Evolutionary conservation across 495 filamentous ascomycete species (phyloP).

Genomic region (Xylaria acuta): DNA sequence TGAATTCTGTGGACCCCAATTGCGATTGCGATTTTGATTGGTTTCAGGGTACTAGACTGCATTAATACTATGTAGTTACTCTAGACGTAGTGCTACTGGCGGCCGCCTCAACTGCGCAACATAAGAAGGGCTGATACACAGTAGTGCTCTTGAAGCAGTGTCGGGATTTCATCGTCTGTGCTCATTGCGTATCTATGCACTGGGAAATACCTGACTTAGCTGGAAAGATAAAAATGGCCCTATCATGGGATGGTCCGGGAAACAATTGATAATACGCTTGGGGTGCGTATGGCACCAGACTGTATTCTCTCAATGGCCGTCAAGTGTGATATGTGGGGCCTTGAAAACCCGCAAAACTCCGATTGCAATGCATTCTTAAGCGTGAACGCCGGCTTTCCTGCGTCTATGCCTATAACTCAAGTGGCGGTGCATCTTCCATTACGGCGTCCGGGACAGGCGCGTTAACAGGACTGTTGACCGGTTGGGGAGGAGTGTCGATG

Average conservation of each 20-base stretch:
- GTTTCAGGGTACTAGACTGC: not conserved
- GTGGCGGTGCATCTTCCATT: conserved; percentile 10
- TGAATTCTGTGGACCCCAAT: not conserved
- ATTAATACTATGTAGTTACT: not conserved
- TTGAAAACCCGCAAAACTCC: not conserved
- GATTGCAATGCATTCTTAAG: conserved; percentile 6
- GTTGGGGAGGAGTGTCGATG: conserved; percentile 23
- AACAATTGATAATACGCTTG: not conserved
- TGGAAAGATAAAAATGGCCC: not conserved
- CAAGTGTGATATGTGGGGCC: not conserved
- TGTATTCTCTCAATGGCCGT: not conserved
- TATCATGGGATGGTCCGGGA: not conserved
- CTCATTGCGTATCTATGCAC: not conserved
- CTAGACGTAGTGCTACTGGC: not conserved
- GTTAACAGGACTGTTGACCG: conserved; percentile 24
- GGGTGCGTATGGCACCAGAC: not conserved
- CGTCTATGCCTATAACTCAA: conserved; percentile 10
- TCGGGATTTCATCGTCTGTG: not conserved
- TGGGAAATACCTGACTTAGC: not conserved
- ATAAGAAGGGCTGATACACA: not conserved
- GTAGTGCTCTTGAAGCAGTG: not conserved
- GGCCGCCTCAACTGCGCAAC: not conserved
- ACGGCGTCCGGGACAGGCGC: not conserved
- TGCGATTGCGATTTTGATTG: too few relatives aligned
- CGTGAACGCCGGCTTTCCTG: not conserved